A percentile compares a stretch with the other conserved stretches of the same genome.
phyloP scores from a whole-genome alignment of 257 asterid species.

The Penstemon barbatus region DNA sequence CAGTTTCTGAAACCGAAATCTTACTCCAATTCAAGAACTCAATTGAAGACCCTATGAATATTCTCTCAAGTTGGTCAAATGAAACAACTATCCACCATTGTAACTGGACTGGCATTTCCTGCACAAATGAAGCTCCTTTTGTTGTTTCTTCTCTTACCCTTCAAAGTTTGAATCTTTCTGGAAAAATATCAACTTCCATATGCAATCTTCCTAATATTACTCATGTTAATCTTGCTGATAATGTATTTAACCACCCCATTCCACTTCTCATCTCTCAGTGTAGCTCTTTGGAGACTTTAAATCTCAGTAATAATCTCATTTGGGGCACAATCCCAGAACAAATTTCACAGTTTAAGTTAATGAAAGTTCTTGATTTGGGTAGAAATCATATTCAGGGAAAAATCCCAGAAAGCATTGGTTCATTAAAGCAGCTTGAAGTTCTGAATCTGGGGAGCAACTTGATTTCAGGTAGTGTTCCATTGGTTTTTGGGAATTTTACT shows the following conservation, averaged over 20 bases:
- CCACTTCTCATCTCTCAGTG: slow-evolving; percentile 79
- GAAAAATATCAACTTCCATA: slow-evolving; percentile 69
- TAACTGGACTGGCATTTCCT: slow-evolving; percentile 84
- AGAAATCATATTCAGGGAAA: slow-evolving; percentile 71
- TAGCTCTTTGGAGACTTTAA: slow-evolving; percentile 49
- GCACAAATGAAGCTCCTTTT: slow-evolving; percentile 42
- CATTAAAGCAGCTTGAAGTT: slow-evolving; percentile 52
- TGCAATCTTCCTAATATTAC: slow-evolving; percentile 56
- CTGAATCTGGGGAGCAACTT: slow-evolving; percentile 68
- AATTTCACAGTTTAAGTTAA: slow-evolving; percentile 54
- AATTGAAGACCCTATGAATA: slow-evolving; percentile 59
- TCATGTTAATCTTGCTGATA: slow-evolving; percentile 66
- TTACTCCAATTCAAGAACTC: slow-evolving; percentile 71
- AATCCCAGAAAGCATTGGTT: slow-evolving; percentile 71
- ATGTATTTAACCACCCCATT: slow-evolving; percentile 69
- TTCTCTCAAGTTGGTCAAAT: slow-evolving; percentile 64
- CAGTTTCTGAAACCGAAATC: slow-evolving; percentile 59
- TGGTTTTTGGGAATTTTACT: slow-evolving; percentile 60
- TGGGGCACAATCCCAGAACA: slow-evolving; percentile 89
- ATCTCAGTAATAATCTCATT: slow-evolving; percentile 72
- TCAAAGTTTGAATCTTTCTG: slow-evolving; percentile 75
- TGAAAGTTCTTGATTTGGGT: slow-evolving; percentile 65
- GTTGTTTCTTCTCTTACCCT: slow-evolving; percentile 54
- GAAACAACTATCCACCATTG: slow-evolving; percentile 56
- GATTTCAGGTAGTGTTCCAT: slow-evolving; percentile 66